These are phyloP conservation scores for Oropetium thomaeum DNA, from an alignment of 176 grass and related monocot genomes.

Conservation along the genomic window DNA sequence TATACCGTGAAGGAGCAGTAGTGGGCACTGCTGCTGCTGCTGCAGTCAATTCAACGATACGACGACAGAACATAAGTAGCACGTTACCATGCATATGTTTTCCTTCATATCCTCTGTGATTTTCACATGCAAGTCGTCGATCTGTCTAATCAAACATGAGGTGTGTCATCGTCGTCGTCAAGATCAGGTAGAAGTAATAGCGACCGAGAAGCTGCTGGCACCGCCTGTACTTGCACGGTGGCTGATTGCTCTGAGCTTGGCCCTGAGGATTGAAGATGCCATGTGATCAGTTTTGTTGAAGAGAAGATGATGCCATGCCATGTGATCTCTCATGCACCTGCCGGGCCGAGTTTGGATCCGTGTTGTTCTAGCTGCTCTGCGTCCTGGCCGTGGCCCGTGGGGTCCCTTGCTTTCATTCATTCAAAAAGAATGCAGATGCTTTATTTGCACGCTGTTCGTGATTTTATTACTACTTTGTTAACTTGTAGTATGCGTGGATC, in stretches of 20 bases:
- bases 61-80: too few species aligned
- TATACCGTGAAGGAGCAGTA: too few species aligned
- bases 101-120: neutral
- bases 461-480: neutral
- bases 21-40: neutral
- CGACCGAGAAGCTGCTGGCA: too few species aligned
- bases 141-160: too few species aligned
- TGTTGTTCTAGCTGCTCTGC: neutral
- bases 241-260: too few species aligned
- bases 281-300: neutral
- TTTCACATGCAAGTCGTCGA: neutral
- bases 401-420: neutral
- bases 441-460: neutral
- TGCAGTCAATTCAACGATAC: constrained; percentile 2
- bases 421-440: neutral
- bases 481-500: neutral
- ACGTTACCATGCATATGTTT: neutral
- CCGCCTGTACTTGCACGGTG: neutral
- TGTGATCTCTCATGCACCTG: constrained; percentile 36
- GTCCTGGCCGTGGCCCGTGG: neutral
- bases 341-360: neutral
- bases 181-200: too few species aligned
- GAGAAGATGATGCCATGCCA: constrained; percentile 26
- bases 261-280: constrained; percentile 20
- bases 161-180: too few species aligned